These are phyloP conservation scores for Reticulascus tulasneorum DNA, from an alignment of 2,329 filamentous ascomycete genomes.

Conservation along the genomic window DNA sequence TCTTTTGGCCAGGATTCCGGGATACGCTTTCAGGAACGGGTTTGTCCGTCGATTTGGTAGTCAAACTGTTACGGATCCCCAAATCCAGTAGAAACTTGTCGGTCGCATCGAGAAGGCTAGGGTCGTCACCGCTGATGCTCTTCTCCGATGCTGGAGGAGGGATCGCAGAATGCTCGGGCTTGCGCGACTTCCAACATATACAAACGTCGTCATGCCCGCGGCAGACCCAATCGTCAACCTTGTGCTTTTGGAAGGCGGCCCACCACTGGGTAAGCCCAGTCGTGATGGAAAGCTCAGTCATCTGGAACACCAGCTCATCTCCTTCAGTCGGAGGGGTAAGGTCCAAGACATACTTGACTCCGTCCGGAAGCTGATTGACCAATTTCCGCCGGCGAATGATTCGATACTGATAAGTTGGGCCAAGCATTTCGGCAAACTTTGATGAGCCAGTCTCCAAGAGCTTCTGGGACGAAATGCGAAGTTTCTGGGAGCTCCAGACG, in stretches of 20 bases:
- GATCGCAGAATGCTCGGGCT: not conserved
- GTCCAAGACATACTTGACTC: constrained; percentile 57
- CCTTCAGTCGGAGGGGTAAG: constrained; percentile 59
- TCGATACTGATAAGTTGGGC: constrained; percentile 35
- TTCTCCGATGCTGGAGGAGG: not conserved
- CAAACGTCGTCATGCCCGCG: constrained; percentile 40
- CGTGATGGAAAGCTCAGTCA: constrained; percentile 56
- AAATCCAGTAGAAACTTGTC: too few species aligned
- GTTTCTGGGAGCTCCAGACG: constrained; percentile 27
- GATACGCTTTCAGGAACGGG: not conserved
- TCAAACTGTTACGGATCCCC: constrained; percentile 2
- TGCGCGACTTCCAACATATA: constrained; percentile 18
- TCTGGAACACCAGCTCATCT: constrained; percentile 56
- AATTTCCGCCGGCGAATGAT: constrained; percentile 32
- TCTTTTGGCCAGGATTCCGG: not conserved
- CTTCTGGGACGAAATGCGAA: constrained; percentile 43
- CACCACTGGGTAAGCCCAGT: constrained; percentile 54
- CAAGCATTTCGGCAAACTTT: constrained; percentile 43
- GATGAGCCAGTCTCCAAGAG: constrained; percentile 42
- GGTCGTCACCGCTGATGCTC: not conserved
- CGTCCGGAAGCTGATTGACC: constrained; percentile 29
- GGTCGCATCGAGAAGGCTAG: constrained; percentile 23
- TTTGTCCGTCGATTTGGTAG: too few species aligned
- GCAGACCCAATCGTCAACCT: constrained; percentile 24
- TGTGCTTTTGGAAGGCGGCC: constrained; percentile 29